Percentiles rank a stretch among this genome's conserved stretches.
Conservation (phyloP, 768 basidiomycete species). For the Russula ochroleuca region DNA sequence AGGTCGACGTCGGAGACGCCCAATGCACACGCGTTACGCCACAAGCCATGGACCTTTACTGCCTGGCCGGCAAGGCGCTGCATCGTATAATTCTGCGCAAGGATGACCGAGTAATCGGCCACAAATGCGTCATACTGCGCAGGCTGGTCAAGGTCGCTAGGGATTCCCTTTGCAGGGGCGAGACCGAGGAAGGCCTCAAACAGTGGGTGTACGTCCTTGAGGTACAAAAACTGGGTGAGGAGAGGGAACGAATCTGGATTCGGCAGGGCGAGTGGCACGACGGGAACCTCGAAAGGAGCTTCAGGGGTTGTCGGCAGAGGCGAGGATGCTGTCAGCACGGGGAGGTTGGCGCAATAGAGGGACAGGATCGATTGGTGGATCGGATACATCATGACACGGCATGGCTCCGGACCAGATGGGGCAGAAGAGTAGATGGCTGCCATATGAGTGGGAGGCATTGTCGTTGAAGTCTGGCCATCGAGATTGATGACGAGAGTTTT, state of each 20-base stretch:
- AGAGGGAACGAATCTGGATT: slow-evolving; percentile 56
- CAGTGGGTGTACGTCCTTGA: slow-evolving; percentile 48
- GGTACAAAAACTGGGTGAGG: slow-evolving; percentile 64
- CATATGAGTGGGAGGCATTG: slow-evolving; percentile 25
- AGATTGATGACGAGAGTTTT: slow-evolving; percentile 18
- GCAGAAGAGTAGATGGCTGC: slow-evolving; percentile 26
- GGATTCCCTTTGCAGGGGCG: slow-evolving; percentile 25
- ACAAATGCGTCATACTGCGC: slow-evolving; percentile 15
- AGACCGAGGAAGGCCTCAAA: slow-evolving; percentile 43
- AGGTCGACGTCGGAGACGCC: slow-evolving; percentile 47
- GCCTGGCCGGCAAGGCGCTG: slow-evolving; percentile 38
- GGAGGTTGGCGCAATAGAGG: slow-evolving; percentile 61
- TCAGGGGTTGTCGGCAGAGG: slow-evolving; percentile 32
- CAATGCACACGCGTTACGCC: slow-evolving; percentile 48
- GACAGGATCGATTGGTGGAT: slow-evolving; percentile 68
- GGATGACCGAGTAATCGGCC: slow-evolving; percentile 26
- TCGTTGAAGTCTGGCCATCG: neutral
- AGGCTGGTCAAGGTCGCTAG: slow-evolving; percentile 19
- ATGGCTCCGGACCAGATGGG: slow-evolving; percentile 12
- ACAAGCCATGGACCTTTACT: slow-evolving; percentile 42
- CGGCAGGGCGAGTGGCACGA: slow-evolving; percentile 60
- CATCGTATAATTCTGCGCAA: slow-evolving; percentile 31
- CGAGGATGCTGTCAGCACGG: slow-evolving; percentile 45
- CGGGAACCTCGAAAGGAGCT: slow-evolving; percentile 44
- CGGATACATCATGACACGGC: slow-evolving; percentile 44